These are phyloP conservation scores for Hemileccinum rubropunctum DNA, from an alignment of 768 basidiomycete species.

Conservation along the genomic window DNA sequence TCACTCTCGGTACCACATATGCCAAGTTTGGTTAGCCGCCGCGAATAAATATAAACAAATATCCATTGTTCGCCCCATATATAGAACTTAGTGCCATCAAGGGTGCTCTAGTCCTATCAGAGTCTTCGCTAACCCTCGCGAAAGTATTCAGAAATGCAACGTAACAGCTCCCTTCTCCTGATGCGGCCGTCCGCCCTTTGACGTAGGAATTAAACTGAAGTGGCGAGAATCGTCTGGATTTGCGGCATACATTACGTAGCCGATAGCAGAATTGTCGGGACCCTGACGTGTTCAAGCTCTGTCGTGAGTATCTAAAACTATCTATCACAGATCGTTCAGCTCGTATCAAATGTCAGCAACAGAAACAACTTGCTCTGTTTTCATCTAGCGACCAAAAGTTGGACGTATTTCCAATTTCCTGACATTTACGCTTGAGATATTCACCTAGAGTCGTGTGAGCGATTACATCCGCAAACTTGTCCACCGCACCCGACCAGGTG, in stretches of 20 bases:
- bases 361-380: conserved; percentile 18
- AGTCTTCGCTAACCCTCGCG: too few species aligned
- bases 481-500: conserved; percentile 43
- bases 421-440: conserved; percentile 4
- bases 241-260: not conserved
- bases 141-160: too few species aligned
- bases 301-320: conserved; percentile 35
- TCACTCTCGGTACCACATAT: too few species aligned
- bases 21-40: too few species aligned
- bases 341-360: not conserved
- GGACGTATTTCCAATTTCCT: conserved; percentile 25
- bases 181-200: too few species aligned
- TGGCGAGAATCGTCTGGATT: conserved; percentile 21
- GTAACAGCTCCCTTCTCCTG: too few species aligned
- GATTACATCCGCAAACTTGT: conserved; percentile 34
- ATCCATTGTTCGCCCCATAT: too few species aligned
- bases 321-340: conserved; percentile 19
- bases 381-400: conserved; percentile 25
- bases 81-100: too few species aligned
- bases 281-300: conserved; percentile 43
- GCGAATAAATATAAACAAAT: too few species aligned
- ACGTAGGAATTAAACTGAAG: conserved; percentile 34
- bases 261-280: not conserved
- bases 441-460: conserved; percentile 10
- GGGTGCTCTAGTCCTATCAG: too few species aligned